phyloP scores from a whole-genome alignment of 148 eudicot species.

The Fagopyrum tataricum region DNA sequence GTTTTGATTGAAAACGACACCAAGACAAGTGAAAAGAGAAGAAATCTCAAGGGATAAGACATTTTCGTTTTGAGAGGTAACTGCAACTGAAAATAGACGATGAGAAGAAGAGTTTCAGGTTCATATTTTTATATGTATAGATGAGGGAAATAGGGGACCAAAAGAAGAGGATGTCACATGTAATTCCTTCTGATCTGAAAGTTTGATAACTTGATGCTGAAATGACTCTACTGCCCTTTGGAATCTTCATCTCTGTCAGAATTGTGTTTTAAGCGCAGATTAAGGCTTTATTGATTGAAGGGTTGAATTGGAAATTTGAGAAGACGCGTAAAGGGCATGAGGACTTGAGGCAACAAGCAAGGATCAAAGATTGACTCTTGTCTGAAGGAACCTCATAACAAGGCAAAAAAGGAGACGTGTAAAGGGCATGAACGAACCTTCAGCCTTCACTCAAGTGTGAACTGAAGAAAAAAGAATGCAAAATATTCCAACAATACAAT shows the following conservation, averaged over 20 bases:
- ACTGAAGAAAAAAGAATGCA: background rate
- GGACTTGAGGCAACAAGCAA: background rate
- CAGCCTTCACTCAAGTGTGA: background rate
- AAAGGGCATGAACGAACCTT: too few relatives aligned
- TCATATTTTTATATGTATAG: background rate
- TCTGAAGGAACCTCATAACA: constrained; percentile 2
- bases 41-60: constrained; percentile 18
- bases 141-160: constrained; percentile 1
- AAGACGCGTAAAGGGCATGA: constrained; percentile 10
- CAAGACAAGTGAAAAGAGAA: constrained; percentile 24
- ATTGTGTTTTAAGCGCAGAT: background rate
- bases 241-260: background rate
- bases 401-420: background rate
- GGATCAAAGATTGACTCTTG: constrained; percentile 8
- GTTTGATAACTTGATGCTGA: background rate
- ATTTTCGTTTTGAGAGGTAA: background rate
- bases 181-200: background rate
- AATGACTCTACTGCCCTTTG: constrained; percentile 8
- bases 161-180: background rate
- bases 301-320: constrained; percentile 1
- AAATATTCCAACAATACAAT: background rate
- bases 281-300: background rate
- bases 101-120: background rate
- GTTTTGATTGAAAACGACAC: constrained; percentile 22
- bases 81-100: background rate